These are phyloP conservation scores for Botrytis byssoidea DNA, from an alignment of 2,329 filamentous ascomycete species.

Conservation along the genomic window DNA sequence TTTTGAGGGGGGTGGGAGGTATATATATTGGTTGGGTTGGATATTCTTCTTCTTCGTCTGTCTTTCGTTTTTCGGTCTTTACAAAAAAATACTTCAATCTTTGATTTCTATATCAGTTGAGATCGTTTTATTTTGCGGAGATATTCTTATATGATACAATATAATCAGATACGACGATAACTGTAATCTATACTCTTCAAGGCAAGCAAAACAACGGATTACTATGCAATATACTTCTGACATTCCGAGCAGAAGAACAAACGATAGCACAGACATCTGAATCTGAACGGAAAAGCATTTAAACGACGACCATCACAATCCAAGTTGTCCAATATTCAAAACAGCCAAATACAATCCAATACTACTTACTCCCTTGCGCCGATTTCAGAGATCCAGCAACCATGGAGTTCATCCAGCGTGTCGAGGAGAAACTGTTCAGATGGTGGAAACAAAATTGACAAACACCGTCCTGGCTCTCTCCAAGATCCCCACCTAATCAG, in stretches of 20 bases:
- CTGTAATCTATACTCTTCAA: background rate
- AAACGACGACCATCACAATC: too few species aligned
- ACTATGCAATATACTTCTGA: background rate
- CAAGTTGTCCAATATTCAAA: too few species aligned
- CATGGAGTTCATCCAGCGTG: background rate
- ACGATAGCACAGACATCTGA: background rate
- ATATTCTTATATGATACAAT: background rate
- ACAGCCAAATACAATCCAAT: too few species aligned
- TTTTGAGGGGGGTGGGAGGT: too few species aligned
- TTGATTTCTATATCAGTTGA: too few species aligned
- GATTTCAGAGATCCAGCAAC: background rate
- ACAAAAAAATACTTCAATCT: too few species aligned
- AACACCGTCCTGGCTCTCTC: background rate
- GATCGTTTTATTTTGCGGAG: too few species aligned
- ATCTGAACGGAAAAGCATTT: too few species aligned
- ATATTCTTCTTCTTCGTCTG: too few species aligned
- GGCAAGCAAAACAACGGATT: background rate
- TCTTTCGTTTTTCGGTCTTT: too few species aligned
- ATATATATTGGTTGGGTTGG: background rate
- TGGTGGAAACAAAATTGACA: background rate
- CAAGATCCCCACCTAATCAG: background rate
- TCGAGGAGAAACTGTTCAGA: background rate
- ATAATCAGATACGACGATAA: background rate
- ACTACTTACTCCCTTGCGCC: background rate
- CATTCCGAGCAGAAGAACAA: background rate